Percentiles rank a stretch among this genome's conserved stretches.
Conservation (phyloP, 352 stramenopile genomes). For the Globisporangium barbulae region DNA sequence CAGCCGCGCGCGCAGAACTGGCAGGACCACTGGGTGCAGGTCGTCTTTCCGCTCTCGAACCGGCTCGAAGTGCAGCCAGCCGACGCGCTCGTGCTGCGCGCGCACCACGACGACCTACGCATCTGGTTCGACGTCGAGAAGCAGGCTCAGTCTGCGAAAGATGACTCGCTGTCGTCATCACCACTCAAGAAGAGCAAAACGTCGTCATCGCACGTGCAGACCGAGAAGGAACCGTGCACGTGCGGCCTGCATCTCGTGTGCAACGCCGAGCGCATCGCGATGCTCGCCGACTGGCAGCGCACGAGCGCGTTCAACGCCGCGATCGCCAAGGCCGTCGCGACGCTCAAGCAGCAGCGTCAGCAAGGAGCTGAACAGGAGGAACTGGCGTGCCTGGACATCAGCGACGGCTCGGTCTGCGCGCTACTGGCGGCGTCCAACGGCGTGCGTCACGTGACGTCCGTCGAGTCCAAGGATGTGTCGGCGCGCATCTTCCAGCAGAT, state of each 20-base stretch:
- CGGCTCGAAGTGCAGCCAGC: constrained; percentile 18
- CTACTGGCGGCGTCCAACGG: constrained; percentile 52
- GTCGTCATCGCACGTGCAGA: constrained; percentile 3
- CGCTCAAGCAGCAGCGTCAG: constrained; percentile 8
- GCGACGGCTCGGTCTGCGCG: constrained; percentile 65
- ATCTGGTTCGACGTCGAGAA: constrained; percentile 73
- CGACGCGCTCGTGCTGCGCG: constrained; percentile 39
- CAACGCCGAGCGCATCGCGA: constrained; percentile 75
- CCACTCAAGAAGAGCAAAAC: constrained; percentile 35
- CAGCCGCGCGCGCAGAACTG: constrained; percentile 63
- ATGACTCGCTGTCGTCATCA: constrained; percentile 4
- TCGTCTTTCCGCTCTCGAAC: constrained; percentile 60
- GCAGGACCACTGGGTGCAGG: constrained; percentile 84
- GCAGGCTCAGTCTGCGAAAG: constrained; percentile 4
- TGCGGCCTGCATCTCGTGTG: constrained; percentile 77
- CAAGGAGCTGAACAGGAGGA: not conserved
- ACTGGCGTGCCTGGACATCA: constrained; percentile 67
- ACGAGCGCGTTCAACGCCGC: constrained; percentile 32
- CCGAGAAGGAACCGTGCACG: constrained; percentile 56
- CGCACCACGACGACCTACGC: constrained; percentile 72
- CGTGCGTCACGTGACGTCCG: constrained; percentile 53
- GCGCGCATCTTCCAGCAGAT: constrained; percentile 75
- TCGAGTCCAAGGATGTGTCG: constrained; percentile 83
- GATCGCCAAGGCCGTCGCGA: constrained; percentile 31
- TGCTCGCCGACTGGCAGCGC: constrained; percentile 56